Evolutionary conservation across 768 basidiomycete species (phyloP).

Genomic region (Boletus subcaerulescens): DNA sequence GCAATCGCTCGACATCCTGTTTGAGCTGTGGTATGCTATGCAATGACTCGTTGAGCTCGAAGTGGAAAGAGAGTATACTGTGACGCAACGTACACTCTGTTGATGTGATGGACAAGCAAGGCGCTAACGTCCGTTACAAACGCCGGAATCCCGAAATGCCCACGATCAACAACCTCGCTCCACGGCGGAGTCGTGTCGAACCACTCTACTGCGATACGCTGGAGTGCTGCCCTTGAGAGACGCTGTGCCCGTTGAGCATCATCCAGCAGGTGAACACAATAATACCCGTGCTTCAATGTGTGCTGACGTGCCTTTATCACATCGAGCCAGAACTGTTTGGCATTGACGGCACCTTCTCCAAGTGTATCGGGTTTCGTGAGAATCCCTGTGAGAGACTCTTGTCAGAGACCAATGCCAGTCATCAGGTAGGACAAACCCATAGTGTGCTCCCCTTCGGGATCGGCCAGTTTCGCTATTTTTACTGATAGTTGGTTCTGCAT

Average conservation of each 20-base stretch:
- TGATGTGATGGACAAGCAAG: slow-evolving; percentile 51
- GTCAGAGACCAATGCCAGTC: background rate
- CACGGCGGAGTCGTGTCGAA: slow-evolving; percentile 53
- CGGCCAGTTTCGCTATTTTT: slow-evolving; percentile 48
- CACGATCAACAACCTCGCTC: slow-evolving; percentile 42
- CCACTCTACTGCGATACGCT: slow-evolving; percentile 39
- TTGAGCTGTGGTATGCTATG: slow-evolving; percentile 48
- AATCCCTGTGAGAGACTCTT: slow-evolving; percentile 42
- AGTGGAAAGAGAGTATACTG: background rate
- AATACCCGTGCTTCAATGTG: slow-evolving; percentile 55
- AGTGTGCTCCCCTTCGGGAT: slow-evolving; percentile 54
- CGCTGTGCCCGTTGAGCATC: slow-evolving; percentile 47
- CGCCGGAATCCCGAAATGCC: slow-evolving; percentile 52
- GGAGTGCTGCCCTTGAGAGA: slow-evolving; percentile 36
- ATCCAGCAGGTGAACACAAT: slow-evolving; percentile 62
- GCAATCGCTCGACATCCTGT: slow-evolving; percentile 37
- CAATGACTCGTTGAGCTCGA: background rate
- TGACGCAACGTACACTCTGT: slow-evolving; percentile 42
- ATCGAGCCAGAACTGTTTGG: slow-evolving; percentile 46
- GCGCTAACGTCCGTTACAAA: slow-evolving; percentile 52
- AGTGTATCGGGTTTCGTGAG: slow-evolving; percentile 70
- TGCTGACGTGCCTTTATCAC: slow-evolving; percentile 49
- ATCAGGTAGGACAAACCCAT: slow-evolving; percentile 47
- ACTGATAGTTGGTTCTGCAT: slow-evolving; percentile 63
- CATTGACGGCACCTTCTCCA: slow-evolving; percentile 38